Conservation (phyloP, 2,329 filamentous ascomycete genomes). For the Dactylellina drechsleri region DNA sequence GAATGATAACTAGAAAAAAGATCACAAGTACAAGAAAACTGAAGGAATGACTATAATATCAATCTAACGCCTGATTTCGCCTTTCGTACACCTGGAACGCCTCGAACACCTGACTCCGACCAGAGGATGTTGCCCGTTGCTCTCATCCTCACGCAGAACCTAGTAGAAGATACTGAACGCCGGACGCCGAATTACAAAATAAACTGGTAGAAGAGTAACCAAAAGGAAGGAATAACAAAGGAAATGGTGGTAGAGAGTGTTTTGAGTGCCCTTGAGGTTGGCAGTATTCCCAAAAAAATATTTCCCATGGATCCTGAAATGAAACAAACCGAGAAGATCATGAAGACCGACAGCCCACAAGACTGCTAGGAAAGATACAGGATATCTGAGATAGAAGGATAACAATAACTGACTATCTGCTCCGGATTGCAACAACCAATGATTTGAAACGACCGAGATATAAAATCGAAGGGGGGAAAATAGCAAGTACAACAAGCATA, state of each 20-base stretch:
- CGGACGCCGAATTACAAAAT: conserved; percentile 26
- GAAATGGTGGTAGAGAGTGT: conserved; percentile 44
- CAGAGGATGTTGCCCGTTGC: conserved; percentile 12
- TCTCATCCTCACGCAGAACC: conserved; percentile 10
- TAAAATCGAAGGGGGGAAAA: conserved; percentile 12
- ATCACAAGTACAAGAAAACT: conserved; percentile 6
- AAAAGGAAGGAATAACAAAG: conserved; percentile 30
- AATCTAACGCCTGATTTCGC: conserved; percentile 47
- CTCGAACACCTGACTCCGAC: conserved; percentile 42
- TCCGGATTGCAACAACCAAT: conserved; percentile 10
- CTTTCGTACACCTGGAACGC: conserved; percentile 39
- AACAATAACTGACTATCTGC: conserved; percentile 36
- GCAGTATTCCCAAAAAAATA: conserved; percentile 6
- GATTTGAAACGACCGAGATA: conserved; percentile 20
- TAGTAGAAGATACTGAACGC: conserved; percentile 28
- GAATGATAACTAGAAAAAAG: conserved; percentile 1
- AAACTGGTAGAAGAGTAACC: conserved; percentile 2
- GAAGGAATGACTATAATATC: conserved; percentile 20
- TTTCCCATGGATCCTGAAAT: conserved; percentile 8
- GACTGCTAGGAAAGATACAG: conserved; percentile 31
- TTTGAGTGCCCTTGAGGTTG: conserved; percentile 12
- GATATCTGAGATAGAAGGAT: conserved; percentile 17
- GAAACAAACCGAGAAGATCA: conserved; percentile 14
- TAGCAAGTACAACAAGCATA: conserved; percentile 17
- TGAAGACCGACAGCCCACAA: conserved; percentile 24